Conservation (phyloP, 495 filamentous ascomycete species). For the Penicillium subrubescens region DNA sequence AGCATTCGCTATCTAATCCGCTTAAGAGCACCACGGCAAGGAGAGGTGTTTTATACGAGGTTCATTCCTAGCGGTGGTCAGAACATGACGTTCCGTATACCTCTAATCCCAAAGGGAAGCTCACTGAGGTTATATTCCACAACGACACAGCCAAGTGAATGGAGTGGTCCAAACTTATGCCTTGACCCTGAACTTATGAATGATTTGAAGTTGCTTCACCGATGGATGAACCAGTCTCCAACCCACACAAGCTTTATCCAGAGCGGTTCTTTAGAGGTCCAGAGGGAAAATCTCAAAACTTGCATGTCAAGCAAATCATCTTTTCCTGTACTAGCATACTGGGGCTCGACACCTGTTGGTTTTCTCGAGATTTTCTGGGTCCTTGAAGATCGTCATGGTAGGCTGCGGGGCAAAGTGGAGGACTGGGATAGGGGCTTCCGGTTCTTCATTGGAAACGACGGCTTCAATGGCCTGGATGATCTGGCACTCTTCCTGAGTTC, state of each 20-base stretch:
- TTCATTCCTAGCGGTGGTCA: constrained; percentile 5
- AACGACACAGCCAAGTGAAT: constrained; percentile 1
- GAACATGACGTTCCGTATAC: constrained; percentile 5
- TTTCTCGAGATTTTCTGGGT: constrained; percentile 6
- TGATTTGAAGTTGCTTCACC: constrained; percentile 4
- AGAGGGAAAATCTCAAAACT: constrained; percentile 2
- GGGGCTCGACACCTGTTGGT: constrained; percentile 3
- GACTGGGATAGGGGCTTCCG: constrained; percentile 6
- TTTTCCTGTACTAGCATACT: constrained; percentile 7
- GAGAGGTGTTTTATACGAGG: constrained; percentile 7
- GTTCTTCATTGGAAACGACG: constrained; percentile 6
- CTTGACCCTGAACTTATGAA: constrained; percentile 6
- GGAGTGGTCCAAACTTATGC: constrained; percentile 2
- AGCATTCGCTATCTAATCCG: constrained; percentile 2
- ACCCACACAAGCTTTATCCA: constrained; percentile 3
- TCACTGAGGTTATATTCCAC: background rate
- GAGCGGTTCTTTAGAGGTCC: constrained; percentile 6
- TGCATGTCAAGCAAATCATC: constrained; percentile 7
- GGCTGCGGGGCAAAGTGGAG: background rate
- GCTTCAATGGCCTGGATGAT: no score
- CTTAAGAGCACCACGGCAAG: constrained; percentile 5
- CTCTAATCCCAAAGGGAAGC: background rate
- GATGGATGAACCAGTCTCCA: constrained; percentile 4
- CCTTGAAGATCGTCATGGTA: constrained; percentile 6
- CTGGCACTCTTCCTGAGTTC: constrained; percentile 4